Base-by-base conservation (phyloP, 176 grass and related monocot species). In the Thalia dealbata region DNA sequence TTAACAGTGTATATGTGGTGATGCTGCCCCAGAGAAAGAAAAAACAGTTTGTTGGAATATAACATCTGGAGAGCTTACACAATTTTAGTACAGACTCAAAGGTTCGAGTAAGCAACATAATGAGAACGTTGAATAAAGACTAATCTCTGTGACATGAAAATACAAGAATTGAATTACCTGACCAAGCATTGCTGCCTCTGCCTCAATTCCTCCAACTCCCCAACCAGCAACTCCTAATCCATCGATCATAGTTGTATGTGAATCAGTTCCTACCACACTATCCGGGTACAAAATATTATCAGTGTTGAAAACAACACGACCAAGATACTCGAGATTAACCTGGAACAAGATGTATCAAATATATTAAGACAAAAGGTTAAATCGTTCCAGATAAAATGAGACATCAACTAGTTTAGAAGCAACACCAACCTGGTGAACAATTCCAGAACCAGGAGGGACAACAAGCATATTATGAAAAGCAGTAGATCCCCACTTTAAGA, bases 161-260 rank as follows among this genome's bases (percentile, higher is more conserved):
- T 27, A 28, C 58, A 23, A 67, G 52, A 4, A 32, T 0, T 73
- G 42, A 76, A 81, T 79, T 87, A 92, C 92, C 89, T 96, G 92
- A 56, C 92, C 92, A 81, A 96, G 88, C 92, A 96, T 92, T 80
- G 89, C 61, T 66, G 92, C 89, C 78, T 92, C 89, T 41, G 92
- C 92, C 83, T 92, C 92, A 66, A 96, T 96, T 77, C 92, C 92
- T 71, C 92, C 89, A 71, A 96, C 92, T 1, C 92, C 92, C 92
- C 92, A 96, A 32, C 92, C 92, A 79, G 86, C 92, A 78, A 96
- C 92, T 78, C 92, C 92, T 63, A 96, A 82, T 77, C 92, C 86
- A 82, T 96, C 89, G 78, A 96, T 92, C 92, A 96, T 96, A 45
- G 92, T 96, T 50, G 92, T 96, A 76, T 96, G 92, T 8, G 92